A percentile compares a stretch with the other conserved stretches of the same genome.
These are phyloP conservation scores for Phenoliferia sp. DNA, from an alignment of 1,284 basidiomycete genomes.

Conservation along the genomic window DNA sequence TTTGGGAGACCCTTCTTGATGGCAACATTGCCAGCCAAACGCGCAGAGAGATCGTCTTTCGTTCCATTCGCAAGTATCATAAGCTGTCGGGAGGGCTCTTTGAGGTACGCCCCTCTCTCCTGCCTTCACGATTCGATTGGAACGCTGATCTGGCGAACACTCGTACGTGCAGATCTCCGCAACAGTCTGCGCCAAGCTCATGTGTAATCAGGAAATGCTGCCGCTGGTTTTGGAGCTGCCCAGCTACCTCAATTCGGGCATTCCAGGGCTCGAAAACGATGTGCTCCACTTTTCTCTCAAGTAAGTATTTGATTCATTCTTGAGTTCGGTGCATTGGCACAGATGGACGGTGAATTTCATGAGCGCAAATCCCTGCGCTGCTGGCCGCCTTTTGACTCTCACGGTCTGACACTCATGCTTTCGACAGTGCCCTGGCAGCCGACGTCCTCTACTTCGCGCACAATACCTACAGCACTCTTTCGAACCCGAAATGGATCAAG, in stretches of 20 bases:
- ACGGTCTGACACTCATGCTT: too few species aligned
- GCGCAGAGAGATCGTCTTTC: neutral
- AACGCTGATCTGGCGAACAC: neutral
- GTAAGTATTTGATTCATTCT: too few species aligned
- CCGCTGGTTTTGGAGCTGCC: too few species aligned
- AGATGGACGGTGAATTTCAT: too few species aligned
- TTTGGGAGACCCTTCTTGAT: neutral
- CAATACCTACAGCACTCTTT: neutral
- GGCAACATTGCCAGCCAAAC: neutral
- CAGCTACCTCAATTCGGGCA: neutral
- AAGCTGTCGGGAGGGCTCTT: neutral
- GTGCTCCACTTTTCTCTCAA: neutral
- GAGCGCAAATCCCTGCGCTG: neutral
- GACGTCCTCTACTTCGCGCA: neutral
- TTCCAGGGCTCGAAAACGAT: neutral
- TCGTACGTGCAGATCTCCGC: neutral
- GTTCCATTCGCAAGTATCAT: neutral
- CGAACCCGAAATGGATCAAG: neutral
- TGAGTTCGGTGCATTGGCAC: too few species aligned
- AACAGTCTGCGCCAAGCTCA: neutral
- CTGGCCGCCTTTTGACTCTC: too few species aligned
- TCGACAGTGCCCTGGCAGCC: neutral
- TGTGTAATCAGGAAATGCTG: neutral
- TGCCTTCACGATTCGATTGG: neutral
- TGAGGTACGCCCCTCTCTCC: neutral